These are phyloP conservation scores for Penicillium crystallinum DNA, from an alignment of 495 filamentous ascomycete species.

Conservation along the genomic window DNA sequence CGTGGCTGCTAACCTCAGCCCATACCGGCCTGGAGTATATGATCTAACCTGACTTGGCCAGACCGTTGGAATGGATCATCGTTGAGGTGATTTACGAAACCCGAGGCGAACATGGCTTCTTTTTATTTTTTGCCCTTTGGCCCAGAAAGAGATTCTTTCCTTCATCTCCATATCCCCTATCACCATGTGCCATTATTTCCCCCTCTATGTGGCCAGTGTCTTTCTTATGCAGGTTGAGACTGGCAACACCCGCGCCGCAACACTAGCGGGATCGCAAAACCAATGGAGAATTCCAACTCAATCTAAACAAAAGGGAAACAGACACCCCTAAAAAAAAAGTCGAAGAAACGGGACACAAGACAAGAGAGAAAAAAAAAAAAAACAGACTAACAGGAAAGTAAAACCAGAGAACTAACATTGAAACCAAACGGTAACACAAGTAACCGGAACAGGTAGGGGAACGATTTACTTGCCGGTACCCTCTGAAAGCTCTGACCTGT, in stretches of 20 bases:
- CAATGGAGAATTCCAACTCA: conserved; percentile 6
- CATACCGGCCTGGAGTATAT: conserved; percentile 14
- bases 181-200: not conserved
- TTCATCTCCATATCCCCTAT: not conserved
- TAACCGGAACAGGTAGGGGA: not conserved
- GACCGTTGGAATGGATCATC: conserved; percentile 32
- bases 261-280: not conserved
- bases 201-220: not conserved
- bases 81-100: conserved; percentile 7
- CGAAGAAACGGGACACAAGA: not conserved
- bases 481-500: conserved; percentile 6
- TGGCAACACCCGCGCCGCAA: conserved; percentile 3
- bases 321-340: no score
- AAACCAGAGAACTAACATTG: not conserved
- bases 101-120: conserved; percentile 4
- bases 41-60: conserved; percentile 28
- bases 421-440: conserved; percentile 5
- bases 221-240: conserved; percentile 13
- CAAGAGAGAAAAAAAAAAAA: not conserved
- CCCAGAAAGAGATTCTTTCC: conserved; percentile 4
- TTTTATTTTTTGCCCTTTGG: not conserved
- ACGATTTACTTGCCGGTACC: not conserved
- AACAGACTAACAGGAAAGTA: not conserved
- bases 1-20: not conserved
- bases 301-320: not conserved